Evolutionary conservation across 345 rosid species (phyloP), one percentile per base, ranked within the genome.

Genomic region (Citrus unshiu): DNA sequence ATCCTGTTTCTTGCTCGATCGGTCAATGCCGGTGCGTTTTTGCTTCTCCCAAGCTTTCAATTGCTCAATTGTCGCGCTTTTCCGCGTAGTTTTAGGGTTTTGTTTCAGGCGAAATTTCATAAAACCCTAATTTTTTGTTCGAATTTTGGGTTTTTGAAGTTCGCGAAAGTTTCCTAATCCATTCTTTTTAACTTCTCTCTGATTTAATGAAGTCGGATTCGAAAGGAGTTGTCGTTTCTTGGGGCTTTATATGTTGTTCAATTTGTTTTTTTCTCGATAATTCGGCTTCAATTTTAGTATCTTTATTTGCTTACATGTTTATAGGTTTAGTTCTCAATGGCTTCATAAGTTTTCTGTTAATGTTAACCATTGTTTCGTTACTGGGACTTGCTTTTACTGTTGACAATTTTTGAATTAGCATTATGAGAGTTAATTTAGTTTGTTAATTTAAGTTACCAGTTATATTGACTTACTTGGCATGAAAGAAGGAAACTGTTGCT

Each of bases 1-100:
- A 83, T 81, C 80, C 72, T 79, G 40, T 46, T 13, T 64, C 60
- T 5, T 62, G 35, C 37, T 61, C 70, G 80, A 81, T 81, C 80
- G 81, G 69, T 84, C 83, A 88, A 86, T 86, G 91, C 83, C 70
- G 88, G 88, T 86, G 76, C 73, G 86, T 80, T 74, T 67, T 72
- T n/a, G 64, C 27, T 19, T 57, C 68, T 57, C 29, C 35, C 6
- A 4, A 22, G 69, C 60, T 56, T 21, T 18, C 18, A 7, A 59
- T 24, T 68, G 19, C 39, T 57, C 57, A 72, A 65, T 75, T 78
- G 5, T 56, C 37, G 16, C 34, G 9, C 69, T 54, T 62, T 8
- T 62, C 9, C 10, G n/a, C 16, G 56, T 14, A n/a, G 13, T 22
- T 34, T 46, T 43, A 39, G 58, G 56, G 67, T 62, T 43, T 72